Evolutionary conservation across 257 asterid species (phyloP).

Genomic region (Solanum ahanhuiri): DNA sequence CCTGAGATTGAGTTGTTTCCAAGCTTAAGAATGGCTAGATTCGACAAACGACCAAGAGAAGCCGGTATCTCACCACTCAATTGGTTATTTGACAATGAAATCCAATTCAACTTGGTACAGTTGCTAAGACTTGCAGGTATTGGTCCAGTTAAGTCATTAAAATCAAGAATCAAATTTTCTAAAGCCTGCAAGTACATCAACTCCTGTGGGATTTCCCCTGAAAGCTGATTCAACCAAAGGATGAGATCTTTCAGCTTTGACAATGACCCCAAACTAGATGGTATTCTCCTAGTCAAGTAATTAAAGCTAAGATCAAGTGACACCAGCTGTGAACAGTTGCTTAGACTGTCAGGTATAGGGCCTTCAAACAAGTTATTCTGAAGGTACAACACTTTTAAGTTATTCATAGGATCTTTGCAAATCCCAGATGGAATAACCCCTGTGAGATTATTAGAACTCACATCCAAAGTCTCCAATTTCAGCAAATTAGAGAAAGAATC

Average conservation of each 20-base stretch:
- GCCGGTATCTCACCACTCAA: slow-evolving; percentile 69
- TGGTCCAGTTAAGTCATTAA: slow-evolving; percentile 60
- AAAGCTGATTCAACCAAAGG: slow-evolving; percentile 68
- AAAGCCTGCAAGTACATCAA: slow-evolving; percentile 45
- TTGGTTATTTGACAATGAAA: slow-evolving; percentile 72
- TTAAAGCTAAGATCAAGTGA: slow-evolving; percentile 94
- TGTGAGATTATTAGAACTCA: slow-evolving; percentile 67
- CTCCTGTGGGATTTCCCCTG: slow-evolving; percentile 80
- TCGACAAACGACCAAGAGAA: slow-evolving; percentile 44
- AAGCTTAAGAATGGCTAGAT: slow-evolving; percentile 78
- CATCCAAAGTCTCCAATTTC: slow-evolving; percentile 58
- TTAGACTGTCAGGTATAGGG: slow-evolving; percentile 49
- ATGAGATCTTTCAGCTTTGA: slow-evolving; percentile 53
- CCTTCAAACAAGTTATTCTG: slow-evolving; percentile 74
- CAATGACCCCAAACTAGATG: slow-evolving; percentile 57
- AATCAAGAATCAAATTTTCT: slow-evolving; percentile 90
- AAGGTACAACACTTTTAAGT: slow-evolving; percentile 55
- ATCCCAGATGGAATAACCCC: slow-evolving; percentile 68
- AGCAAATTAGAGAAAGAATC: slow-evolving; percentile 52
- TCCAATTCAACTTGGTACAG: slow-evolving; percentile 75
- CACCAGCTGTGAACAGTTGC: slow-evolving; percentile 64
- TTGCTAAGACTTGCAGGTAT: slow-evolving; percentile 75
- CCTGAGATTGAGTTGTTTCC: slow-evolving; percentile 77
- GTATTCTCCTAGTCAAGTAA: slow-evolving; percentile 47
- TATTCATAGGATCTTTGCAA: slow-evolving; percentile 45